phyloP scores from a whole-genome alignment of 148 eudicot genomes.

The Cornus kousa region DNA sequence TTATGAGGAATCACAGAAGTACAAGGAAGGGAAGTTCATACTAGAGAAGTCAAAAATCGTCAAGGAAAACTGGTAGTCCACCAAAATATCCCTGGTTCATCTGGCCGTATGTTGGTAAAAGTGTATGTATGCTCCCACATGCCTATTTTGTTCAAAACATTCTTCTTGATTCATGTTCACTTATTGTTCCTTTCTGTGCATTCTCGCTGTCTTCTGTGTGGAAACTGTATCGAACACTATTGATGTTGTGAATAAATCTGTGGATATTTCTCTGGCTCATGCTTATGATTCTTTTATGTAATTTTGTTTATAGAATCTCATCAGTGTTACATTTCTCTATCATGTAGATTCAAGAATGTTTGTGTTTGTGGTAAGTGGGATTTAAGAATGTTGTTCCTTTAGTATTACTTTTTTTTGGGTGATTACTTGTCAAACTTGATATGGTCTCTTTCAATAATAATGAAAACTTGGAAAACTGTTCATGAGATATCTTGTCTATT shows the following conservation, averaged over 20 bases:
- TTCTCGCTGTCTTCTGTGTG: constrained; percentile 7
- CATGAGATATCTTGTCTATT: neutral
- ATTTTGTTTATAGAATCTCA: neutral
- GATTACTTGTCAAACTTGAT: neutral
- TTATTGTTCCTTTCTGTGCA: constrained; percentile 20
- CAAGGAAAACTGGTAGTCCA: constrained; percentile 58
- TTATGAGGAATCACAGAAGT: constrained; percentile 73
- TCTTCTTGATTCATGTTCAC: constrained; percentile 11
- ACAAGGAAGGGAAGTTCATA: constrained; percentile 80
- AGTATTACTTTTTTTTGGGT: neutral
- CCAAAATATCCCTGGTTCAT: neutral
- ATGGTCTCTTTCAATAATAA: neutral
- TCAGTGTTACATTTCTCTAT: neutral
- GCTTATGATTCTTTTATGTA: constrained; percentile 10
- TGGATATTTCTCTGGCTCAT: constrained; percentile 5
- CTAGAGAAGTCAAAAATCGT: constrained; percentile 76
- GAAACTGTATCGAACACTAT: neutral
- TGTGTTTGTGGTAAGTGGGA: neutral
- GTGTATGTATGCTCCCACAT: neutral
- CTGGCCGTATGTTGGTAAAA: neutral
- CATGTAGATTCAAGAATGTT: neutral
- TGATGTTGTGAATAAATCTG: constrained; percentile 12
- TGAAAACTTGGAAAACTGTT: neutral
- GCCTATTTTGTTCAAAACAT: neutral
- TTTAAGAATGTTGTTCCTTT: neutral